A percentile compares a stretch with the other conserved stretches of the same genome.
Evolutionary conservation across 768 basidiomycete species (phyloP).

Genomic region (Psilocybe subaeruginosa): DNA sequence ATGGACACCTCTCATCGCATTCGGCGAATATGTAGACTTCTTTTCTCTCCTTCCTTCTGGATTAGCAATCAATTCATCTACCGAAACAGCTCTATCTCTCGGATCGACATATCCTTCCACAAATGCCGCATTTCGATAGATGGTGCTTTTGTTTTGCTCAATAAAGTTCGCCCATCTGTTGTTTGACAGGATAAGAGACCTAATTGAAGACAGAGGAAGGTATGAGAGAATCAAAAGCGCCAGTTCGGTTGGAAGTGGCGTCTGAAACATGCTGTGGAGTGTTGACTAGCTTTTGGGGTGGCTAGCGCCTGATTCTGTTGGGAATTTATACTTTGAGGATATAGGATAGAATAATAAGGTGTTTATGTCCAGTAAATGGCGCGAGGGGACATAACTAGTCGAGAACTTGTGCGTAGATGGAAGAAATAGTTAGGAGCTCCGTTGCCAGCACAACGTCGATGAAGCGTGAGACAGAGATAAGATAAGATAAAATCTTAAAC

Average conservation of each 20-base stretch:
- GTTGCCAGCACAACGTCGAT: too few species aligned
- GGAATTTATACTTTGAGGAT: too few species aligned
- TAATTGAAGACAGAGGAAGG: constrained; percentile 14
- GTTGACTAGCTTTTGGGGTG: too few species aligned
- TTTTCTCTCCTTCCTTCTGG: constrained; percentile 22
- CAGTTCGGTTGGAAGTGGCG: constrained; percentile 18
- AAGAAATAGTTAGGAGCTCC: too few species aligned
- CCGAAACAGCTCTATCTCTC: constrained; percentile 6
- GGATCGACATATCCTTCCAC: constrained; percentile 47
- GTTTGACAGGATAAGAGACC: constrained; percentile 5
- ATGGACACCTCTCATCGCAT: constrained; percentile 37
- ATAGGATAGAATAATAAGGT: too few species aligned
- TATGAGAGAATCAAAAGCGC: constrained; percentile 17
- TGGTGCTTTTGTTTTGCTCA: constrained; percentile 43
- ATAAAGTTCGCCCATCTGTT: constrained; percentile 37
- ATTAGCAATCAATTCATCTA: not conserved
- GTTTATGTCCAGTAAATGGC: too few species aligned
- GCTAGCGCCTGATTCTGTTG: too few species aligned
- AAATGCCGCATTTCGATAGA: constrained; percentile 64
- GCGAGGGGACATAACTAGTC: too few species aligned
- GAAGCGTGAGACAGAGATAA: too few species aligned
- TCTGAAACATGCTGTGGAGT: constrained; percentile 7
- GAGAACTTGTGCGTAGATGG: too few species aligned
- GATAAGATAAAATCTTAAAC: too few species aligned
- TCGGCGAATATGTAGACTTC: constrained; percentile 30